Percentiles rank a stretch among this genome's conserved stretches.
These are phyloP conservation scores for Amylocarpus encephaloides DNA, from an alignment of 2,329 filamentous ascomycete genomes.

Conservation along the genomic window DNA sequence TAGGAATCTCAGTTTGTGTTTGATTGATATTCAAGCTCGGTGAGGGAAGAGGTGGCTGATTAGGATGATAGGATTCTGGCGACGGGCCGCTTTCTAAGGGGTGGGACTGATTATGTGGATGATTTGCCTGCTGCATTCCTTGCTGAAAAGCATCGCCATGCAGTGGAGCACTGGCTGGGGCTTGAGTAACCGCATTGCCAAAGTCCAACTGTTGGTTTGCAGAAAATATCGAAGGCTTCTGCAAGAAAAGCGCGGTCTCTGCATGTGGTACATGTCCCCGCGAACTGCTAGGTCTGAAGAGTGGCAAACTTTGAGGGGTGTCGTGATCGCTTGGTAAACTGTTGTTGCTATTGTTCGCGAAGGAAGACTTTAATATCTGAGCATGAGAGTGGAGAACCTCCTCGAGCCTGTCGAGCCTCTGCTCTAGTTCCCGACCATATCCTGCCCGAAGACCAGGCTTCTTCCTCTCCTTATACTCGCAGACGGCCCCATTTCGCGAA, in stretches of 20 bases:
- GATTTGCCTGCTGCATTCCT: constrained; percentile 34
- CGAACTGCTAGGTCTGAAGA: constrained; percentile 46
- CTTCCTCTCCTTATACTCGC: constrained; percentile 64
- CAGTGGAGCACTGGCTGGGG: constrained; percentile 35
- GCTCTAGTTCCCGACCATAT: constrained; percentile 68
- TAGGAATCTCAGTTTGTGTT: constrained; percentile 40
- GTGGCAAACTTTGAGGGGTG: constrained; percentile 44
- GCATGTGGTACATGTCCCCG: constrained; percentile 45
- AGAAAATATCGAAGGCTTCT: constrained; percentile 49
- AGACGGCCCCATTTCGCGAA: constrained; percentile 53
- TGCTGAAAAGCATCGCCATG: constrained; percentile 45
- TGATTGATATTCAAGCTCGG: constrained; percentile 48
- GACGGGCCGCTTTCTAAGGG: constrained; percentile 19
- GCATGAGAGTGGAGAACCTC: constrained; percentile 59
- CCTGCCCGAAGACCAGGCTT: constrained; percentile 58
- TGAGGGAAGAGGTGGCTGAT: constrained; percentile 44
- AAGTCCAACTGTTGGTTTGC: constrained; percentile 46
- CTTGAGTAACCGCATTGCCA: constrained; percentile 37
- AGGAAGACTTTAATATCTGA: constrained; percentile 56
- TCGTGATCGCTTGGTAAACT: constrained; percentile 50
- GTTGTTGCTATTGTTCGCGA: constrained; percentile 33
- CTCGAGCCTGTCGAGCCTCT: constrained; percentile 64
- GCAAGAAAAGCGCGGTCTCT: constrained; percentile 54
- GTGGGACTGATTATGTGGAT: constrained; percentile 16
- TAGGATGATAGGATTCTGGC: constrained; percentile 31